Conservation (phyloP, 1,284 basidiomycete genomes). For the Sporisorium scitamineum region DNA sequence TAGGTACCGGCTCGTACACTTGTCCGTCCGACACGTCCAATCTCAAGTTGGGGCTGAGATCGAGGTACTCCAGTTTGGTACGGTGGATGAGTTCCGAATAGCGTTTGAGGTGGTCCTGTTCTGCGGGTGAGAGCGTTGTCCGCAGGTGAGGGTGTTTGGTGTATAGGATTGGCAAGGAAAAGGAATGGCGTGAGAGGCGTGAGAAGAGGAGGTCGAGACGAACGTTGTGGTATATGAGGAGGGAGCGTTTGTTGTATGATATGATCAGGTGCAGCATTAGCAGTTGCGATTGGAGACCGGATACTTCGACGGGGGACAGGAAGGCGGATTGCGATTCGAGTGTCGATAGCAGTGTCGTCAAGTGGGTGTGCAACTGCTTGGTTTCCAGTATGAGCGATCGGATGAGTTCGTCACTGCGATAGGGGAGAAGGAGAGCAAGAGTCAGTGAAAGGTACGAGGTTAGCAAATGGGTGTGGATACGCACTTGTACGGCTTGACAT, state of each 20-base stretch:
- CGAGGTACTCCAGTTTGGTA: slow-evolving; percentile 24
- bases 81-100: slow-evolving; percentile 25
- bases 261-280: slow-evolving; percentile 89
- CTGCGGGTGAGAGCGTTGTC: slow-evolving; percentile 10
- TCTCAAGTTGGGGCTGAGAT: slow-evolving; percentile 11
- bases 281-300: slow-evolving; percentile 76
- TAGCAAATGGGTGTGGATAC: neutral
- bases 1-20: slow-evolving; percentile 21
- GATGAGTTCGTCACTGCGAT: slow-evolving; percentile 77
- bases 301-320: slow-evolving; percentile 67
- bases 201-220: slow-evolving; percentile 74
- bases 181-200: slow-evolving; percentile 7
- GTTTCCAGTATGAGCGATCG: slow-evolving; percentile 89
- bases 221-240: slow-evolving; percentile 89
- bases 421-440: neutral
- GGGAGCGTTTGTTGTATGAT: slow-evolving; percentile 88
- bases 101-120: slow-evolving; percentile 23
- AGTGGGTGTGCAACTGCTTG: slow-evolving; percentile 78
- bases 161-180: slow-evolving; percentile 17
- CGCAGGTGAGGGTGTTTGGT: slow-evolving; percentile 3
- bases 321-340: slow-evolving; percentile 65
- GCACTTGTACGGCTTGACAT: slow-evolving; percentile 87
- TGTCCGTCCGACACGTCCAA: slow-evolving; percentile 26
- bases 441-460: neutral
- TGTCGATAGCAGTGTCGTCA: slow-evolving; percentile 72